These are phyloP conservation scores for Trametes versicolor DNA, from an alignment of 1,284 basidiomycete genomes.

Conservation along the genomic window DNA sequence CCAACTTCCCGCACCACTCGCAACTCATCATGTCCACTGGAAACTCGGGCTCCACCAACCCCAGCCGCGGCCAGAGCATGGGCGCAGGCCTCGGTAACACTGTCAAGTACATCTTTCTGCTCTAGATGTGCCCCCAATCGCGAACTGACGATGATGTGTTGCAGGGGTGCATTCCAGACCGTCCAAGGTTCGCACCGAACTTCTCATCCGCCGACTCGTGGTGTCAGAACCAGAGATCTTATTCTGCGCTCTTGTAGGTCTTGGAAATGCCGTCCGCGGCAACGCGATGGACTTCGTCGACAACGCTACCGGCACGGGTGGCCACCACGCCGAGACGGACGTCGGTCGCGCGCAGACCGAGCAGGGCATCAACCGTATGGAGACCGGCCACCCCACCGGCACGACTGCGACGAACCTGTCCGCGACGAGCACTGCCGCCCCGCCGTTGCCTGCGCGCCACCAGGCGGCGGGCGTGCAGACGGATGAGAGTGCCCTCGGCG, in stretches of 20 bases:
- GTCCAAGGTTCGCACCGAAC: slow-evolving; percentile 29
- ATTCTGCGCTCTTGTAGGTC: slow-evolving; percentile 22
- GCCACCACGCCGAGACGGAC: slow-evolving; percentile 35
- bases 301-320: slow-evolving; percentile 40
- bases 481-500: too few relatives aligned
- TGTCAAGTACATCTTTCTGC: slow-evolving; percentile 31
- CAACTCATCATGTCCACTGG: slow-evolving; percentile 12
- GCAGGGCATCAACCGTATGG: slow-evolving; percentile 28
- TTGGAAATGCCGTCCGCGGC: slow-evolving; percentile 41
- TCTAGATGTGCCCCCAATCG: not conserved
- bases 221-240: not conserved
- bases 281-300: slow-evolving; percentile 45
- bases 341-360: slow-evolving; percentile 30
- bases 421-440: slow-evolving; percentile 12
- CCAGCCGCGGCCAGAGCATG: slow-evolving; percentile 23
- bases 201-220: not conserved
- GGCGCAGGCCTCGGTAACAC: slow-evolving; percentile 34
- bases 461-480: slow-evolving; percentile 1
- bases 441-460: slow-evolving; percentile 19
- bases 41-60: slow-evolving; percentile 10
- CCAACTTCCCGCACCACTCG: not conserved
- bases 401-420: slow-evolving; percentile 3
- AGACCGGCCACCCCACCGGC: slow-evolving; percentile 8
- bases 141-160: not conserved
- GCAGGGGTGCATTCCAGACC: slow-evolving; percentile 37